Evolutionary conservation across 1,284 basidiomycete genomes (phyloP).

Genomic region (Ustilago vetiveriae): DNA sequence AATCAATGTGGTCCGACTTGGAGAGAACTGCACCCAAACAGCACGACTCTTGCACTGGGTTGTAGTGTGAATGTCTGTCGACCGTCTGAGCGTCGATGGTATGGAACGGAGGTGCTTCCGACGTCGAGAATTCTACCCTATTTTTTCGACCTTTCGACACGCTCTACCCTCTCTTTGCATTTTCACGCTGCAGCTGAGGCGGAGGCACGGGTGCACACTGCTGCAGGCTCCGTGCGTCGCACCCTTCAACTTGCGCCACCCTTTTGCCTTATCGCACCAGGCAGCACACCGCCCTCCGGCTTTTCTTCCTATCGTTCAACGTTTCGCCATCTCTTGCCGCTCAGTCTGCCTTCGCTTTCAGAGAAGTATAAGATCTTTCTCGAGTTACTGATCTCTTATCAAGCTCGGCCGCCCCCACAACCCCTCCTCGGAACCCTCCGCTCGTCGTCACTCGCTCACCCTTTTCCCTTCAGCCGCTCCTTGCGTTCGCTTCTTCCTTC

Average conservation of each 20-base stretch:
- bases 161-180: too few species aligned
- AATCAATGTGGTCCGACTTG: too few species aligned
- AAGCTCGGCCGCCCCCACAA: neutral
- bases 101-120: too few species aligned
- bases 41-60: too few species aligned
- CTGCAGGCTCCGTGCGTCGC: constrained; percentile 6
- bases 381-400: constrained; percentile 1
- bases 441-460: neutral
- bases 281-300: neutral
- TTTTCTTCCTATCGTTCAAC: neutral
- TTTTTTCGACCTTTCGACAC: too few species aligned
- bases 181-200: constrained; percentile 8
- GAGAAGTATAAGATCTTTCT: constrained; percentile 5
- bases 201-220: neutral
- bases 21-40: too few species aligned
- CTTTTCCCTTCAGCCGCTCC: neutral
- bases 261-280: constrained; percentile 4
- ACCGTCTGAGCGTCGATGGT: too few species aligned
- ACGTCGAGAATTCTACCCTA: too few species aligned
- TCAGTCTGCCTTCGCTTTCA: neutral
- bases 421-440: too few species aligned
- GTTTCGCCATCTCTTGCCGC: neutral
- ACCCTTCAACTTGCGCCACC: constrained; percentile 17
- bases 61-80: too few species aligned
- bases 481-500: neutral